A percentile compares a stretch with the other conserved stretches of the same genome.
phyloP scores from a whole-genome alignment of 768 basidiomycete species.

The Trametes maxima region DNA sequence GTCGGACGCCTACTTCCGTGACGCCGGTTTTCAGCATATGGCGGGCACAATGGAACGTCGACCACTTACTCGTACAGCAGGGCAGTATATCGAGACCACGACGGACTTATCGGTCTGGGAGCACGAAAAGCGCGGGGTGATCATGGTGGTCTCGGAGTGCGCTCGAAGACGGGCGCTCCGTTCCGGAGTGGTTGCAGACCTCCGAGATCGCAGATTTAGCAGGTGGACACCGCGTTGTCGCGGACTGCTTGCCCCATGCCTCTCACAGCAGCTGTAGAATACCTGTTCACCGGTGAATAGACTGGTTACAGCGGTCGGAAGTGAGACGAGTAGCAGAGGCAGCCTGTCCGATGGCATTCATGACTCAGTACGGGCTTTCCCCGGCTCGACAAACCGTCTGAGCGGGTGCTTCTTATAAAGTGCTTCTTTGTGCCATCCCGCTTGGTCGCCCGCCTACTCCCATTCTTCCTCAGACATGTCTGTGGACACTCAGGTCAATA shows the following conservation, averaged over 20 bases:
- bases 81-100: constrained; percentile 38
- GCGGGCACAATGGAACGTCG: not conserved
- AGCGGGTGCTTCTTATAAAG: not conserved
- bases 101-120: constrained; percentile 37
- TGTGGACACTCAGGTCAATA: constrained; percentile 34
- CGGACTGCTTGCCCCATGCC: not conserved
- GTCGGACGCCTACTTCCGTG: constrained; percentile 68
- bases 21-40: constrained; percentile 14
- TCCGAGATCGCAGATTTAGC: constrained; percentile 17
- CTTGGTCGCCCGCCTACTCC: not conserved
- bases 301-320: not conserved
- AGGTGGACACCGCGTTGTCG: not conserved
- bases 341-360: not conserved
- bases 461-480: constrained; percentile 5
- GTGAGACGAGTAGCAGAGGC: constrained; percentile 3
- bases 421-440: not conserved
- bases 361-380: constrained; percentile 12
- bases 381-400: not conserved
- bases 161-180: constrained; percentile 14
- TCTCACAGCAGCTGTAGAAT: not conserved
- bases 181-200: constrained; percentile 1
- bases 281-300: not conserved
- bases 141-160: constrained; percentile 31
- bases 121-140: constrained; percentile 44
- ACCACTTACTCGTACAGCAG: constrained; percentile 38